A percentile compares a stretch with the other conserved stretches of the same genome.
Conservation (phyloP, 805 yeast genomes). For the Saturnispora dispora region DNA sequence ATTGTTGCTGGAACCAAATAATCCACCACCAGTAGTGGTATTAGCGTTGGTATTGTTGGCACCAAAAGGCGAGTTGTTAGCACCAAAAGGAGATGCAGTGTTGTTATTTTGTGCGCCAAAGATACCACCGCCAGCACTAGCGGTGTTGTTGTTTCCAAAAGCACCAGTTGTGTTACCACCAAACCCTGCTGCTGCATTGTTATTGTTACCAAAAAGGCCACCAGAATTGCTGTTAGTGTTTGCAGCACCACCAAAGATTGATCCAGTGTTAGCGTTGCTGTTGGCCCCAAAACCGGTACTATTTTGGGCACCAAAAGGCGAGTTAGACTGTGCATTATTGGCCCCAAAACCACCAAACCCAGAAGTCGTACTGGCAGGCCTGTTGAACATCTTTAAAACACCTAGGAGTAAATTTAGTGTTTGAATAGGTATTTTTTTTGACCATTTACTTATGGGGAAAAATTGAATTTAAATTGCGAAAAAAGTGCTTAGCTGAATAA, state of each 20-base stretch:
- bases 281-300: neutral
- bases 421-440: neutral
- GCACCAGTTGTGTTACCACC: slow-evolving; percentile 6
- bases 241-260: slow-evolving; percentile 7
- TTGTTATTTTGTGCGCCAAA: slow-evolving; percentile 11
- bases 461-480: no score
- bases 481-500: no score
- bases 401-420: neutral
- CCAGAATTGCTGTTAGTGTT: neutral
- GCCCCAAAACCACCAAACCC: slow-evolving; percentile 41
- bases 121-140: slow-evolving; percentile 10
- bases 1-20: slow-evolving; percentile 13
- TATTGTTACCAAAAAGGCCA: slow-evolving; percentile 15
- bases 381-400: slow-evolving; percentile 36
- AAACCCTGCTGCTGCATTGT: neutral
- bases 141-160: slow-evolving; percentile 1
- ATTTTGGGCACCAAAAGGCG: slow-evolving; percentile 17
- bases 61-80: slow-evolving; percentile 17
- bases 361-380: slow-evolving; percentile 30
- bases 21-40: slow-evolving; percentile 9
- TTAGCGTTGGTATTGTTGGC: slow-evolving; percentile 6
- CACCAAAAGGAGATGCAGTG: slow-evolving; percentile 33
- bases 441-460: no score
- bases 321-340: slow-evolving; percentile 5
- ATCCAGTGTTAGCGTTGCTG: slow-evolving; percentile 17